Base-by-base conservation (phyloP, 1,284 basidiomycete species). In the Hortiboletus rubellus region DNA sequence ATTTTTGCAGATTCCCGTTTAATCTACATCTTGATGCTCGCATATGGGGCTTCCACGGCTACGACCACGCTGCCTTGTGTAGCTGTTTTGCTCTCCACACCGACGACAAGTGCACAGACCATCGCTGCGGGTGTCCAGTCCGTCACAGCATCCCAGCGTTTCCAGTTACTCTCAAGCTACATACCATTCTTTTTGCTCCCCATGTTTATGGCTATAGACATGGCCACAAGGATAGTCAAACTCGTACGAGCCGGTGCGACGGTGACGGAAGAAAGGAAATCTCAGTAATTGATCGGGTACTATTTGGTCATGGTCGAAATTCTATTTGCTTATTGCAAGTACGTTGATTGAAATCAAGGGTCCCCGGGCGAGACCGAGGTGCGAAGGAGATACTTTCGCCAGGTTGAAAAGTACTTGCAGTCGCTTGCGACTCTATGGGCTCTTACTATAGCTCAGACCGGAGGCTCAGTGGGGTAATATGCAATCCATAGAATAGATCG, bases 61-160 rank as follows among this genome's bases (percentile, higher is more conserved):
- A 94, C 91, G 0, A 92, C 91, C 0, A 86, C 87, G 2, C 71
- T 92, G 17, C 84, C 92, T 0, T 91, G 88, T 64, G 70, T 94
- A 49, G 72, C 79, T 3, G 77, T 83, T 30, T 70, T 94, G 42
- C 67, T 91, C 27, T 67, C 75, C 11, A 78, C 78, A 3, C 80
- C 81, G 0, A 62, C 69, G 18, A 72, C 75, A 4, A 67, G 70
- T 30, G 50, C 64, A 2, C 62, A 67, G 18, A 76, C 77, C 0
- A 54, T 78, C 14, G 71, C 66, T 10, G 59, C 71, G 5, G 69
- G 69, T 4, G 57, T 75, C 17, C 63, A 72, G 17, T 74, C 79
- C 17, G 49, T 86, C 54, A 77, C 82, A 0, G 43, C 70, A 4
- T 72, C 70, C 55, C 80, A 86, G 61, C 76, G 76, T 9, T 49